These are phyloP conservation scores for Kodamaea sp. DNA, from an alignment of 1,139 yeast genomes.

Conservation along the genomic window DNA sequence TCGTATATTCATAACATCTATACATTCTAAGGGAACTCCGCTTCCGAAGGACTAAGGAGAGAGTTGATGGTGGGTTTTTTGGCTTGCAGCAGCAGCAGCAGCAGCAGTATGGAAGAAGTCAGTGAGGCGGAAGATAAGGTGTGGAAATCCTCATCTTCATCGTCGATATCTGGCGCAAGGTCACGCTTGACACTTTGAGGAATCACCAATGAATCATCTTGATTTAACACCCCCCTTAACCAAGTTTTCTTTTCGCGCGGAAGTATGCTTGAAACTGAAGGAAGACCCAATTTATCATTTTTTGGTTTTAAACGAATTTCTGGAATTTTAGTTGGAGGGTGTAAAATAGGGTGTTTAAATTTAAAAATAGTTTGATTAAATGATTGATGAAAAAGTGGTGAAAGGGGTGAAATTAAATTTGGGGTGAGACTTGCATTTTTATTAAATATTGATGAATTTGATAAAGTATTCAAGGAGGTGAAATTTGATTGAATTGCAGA, in stretches of 20 bases:
- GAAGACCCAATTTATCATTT: constrained; percentile 3
- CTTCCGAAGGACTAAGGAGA: constrained; percentile 25
- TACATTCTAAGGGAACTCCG: too few species aligned
- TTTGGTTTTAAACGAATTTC: constrained; percentile 1
- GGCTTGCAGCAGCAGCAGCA: constrained; percentile 10
- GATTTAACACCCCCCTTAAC: constrained; percentile 15
- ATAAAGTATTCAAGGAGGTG: not conserved
- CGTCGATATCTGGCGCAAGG: too few species aligned
- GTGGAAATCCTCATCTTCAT: too few species aligned
- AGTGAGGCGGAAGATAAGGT: too few species aligned
- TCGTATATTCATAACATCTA: too few species aligned
- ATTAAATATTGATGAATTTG: constrained; percentile 13
- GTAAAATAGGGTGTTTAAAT: constrained; percentile 1
- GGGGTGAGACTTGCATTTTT: constrained; percentile 19
- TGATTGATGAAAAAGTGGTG: constrained; percentile 41
- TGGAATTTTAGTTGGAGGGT: not conserved
- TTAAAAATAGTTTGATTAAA: constrained; percentile 25
- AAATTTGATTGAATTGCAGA: constrained; percentile 10
- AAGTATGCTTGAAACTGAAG: constrained; percentile 13
- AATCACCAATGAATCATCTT: not conserved
- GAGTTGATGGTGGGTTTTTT: constrained; percentile 37
- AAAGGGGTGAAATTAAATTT: constrained; percentile 37
- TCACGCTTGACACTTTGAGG: too few species aligned
- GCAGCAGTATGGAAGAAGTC: too few species aligned
- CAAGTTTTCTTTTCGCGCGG: constrained; percentile 6